Conservation (phyloP, 108 stramenopile species). For the Halocafeteria seosinensis region DNA sequence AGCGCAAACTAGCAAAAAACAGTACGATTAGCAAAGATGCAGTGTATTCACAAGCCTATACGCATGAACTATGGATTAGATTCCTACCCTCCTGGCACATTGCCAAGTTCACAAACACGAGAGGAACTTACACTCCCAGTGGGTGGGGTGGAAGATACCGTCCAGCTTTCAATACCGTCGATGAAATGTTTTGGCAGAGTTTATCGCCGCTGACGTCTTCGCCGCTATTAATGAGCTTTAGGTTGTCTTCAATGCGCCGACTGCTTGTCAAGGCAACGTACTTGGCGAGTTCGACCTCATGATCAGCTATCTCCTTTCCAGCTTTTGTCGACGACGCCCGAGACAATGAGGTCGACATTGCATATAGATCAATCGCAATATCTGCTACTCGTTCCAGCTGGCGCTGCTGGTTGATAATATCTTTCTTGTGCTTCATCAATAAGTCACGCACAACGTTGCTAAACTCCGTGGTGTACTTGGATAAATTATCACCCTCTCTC, state of each 20-base stretch:
- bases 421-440: not conserved
- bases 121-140: not conserved
- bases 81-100: too few relatives aligned
- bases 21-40: too few relatives aligned
- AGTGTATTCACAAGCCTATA: too few relatives aligned
- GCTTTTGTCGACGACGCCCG: not conserved
- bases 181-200: not conserved
- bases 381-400: not conserved
- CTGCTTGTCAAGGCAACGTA: not conserved
- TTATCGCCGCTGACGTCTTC: not conserved
- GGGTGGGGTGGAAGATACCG: not conserved
- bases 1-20: too few relatives aligned
- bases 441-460: not conserved
- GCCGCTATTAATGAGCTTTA: not conserved
- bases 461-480: too few relatives aligned
- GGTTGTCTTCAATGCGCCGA: not conserved
- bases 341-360: not conserved
- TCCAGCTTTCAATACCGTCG: not conserved
- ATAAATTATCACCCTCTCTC: not conserved
- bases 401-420: not conserved
- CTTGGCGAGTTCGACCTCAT: not conserved
- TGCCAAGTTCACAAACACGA: too few relatives aligned
- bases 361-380: not conserved
- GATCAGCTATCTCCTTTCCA: not conserved
- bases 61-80: too few relatives aligned